Evolutionary conservation across 2,329 filamentous ascomycete species (phyloP).

Genomic region (Huntiella abstrusa): DNA sequence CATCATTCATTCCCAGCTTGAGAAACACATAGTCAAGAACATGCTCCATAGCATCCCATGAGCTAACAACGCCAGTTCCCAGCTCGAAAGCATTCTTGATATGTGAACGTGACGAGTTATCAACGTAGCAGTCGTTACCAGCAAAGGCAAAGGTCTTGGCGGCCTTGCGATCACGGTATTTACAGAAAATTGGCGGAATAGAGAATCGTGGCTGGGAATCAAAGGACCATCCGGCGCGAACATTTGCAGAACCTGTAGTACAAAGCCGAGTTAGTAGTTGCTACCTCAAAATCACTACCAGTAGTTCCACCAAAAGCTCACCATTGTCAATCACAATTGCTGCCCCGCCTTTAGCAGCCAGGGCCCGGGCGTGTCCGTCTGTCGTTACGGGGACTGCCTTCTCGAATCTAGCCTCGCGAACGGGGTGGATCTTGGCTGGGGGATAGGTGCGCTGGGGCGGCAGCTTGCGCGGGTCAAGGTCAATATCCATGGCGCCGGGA

Average conservation of each 20-base stretch:
- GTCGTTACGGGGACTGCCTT: slow-evolving; percentile 32
- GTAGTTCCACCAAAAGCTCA: slow-evolving; percentile 20
- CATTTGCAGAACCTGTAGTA: slow-evolving; percentile 55
- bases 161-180: slow-evolving; percentile 86
- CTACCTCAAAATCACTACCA: background rate
- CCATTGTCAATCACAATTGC: slow-evolving; percentile 98
- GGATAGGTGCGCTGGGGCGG: slow-evolving; percentile 28
- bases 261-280: slow-evolving; percentile 12
- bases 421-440: slow-evolving; percentile 37
- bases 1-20: slow-evolving; percentile 71
- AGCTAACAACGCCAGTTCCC: slow-evolving; percentile 78
- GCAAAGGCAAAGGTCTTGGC: slow-evolving; percentile 85
- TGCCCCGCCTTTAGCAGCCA: slow-evolving; percentile 35
- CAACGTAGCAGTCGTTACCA: slow-evolving; percentile 80
- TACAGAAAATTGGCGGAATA: slow-evolving; percentile 78
- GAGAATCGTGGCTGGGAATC: slow-evolving; percentile 63
- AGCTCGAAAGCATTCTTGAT: slow-evolving; percentile 81
- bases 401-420: slow-evolving; percentile 43
- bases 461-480: slow-evolving; percentile 21
- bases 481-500: slow-evolving; percentile 17
- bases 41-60: slow-evolving; percentile 96
- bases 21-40: slow-evolving; percentile 87
- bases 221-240: slow-evolving; percentile 93
- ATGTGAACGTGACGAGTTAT: slow-evolving; percentile 81
- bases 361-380: slow-evolving; percentile 55